Evolutionary conservation across 306 rosid species (phyloP), one percentile per base, ranked within the genome.

Genomic region (Lotus japonicus): DNA sequence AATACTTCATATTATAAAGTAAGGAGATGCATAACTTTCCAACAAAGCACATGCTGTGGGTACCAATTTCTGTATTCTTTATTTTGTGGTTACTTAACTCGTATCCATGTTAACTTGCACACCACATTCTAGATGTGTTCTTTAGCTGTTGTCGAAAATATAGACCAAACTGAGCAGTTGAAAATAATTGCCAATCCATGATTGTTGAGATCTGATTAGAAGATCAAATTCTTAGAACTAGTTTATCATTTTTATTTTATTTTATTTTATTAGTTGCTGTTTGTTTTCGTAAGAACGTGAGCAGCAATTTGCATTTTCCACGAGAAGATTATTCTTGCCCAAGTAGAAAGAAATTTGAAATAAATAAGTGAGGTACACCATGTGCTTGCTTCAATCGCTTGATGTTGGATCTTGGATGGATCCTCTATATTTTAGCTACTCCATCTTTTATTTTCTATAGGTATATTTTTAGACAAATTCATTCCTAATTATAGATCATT

Each of bases 1-100:
- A 33, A 4, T 50, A 11, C 19, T 31, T 31, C 5, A 31, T 31
- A n/a, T n/a, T n/a, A n/a, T n/a, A n/a, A n/a, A 51, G 62, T 23
- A 39, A 49, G 7, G 8, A 42, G 36, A 38, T 12, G 17, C 19
- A 49, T 15, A 54, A 68, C 64, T 77, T 72, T 58, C 31, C 15
- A 18, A 49, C 46, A 63, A 65, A 11, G 75, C 83, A 76, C 84
- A 72, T 82, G 88, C 0, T 15, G 54, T 64, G 66, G 75, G 68
- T 33, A n/a, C 72, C 52, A 42, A 12, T 64, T 53, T 38, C 71
- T 50, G 7, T n/a, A 17, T 26, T 44, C 14, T 68, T 62, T 56
- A 17, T 63, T 31, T 31, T 10, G 12, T 60, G 13, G 55, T 68
- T 67, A 18, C 23, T 38, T 10, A 13, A 54, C 41, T 9, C 60